Evolutionary conservation across 148 eudicot genomes (phyloP).

Genomic region (Nyssa sinensis): DNA sequence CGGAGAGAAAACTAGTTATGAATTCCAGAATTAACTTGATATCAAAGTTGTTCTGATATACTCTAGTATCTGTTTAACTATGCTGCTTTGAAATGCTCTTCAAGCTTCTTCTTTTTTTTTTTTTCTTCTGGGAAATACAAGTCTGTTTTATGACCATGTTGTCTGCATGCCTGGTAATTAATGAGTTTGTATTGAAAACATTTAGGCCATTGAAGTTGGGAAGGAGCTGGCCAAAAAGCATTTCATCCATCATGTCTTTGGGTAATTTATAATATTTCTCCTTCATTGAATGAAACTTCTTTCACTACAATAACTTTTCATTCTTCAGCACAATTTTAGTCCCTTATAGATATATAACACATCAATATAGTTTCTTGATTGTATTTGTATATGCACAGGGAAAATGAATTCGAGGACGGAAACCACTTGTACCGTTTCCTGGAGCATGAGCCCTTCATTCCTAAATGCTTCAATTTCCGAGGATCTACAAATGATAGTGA

Average conservation of each 20-base stretch:
- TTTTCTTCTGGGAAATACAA: no score
- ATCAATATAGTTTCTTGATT: constrained; percentile 5
- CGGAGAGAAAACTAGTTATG: no score
- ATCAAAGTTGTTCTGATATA: not conserved
- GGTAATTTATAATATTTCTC: constrained; percentile 51
- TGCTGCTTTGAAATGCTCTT: not conserved
- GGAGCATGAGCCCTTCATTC: constrained; percentile 83
- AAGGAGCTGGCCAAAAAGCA: constrained; percentile 69
- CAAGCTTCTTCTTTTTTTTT: no score
- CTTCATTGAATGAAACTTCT: not conserved
- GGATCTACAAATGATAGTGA: constrained; percentile 66
- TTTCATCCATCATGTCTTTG: constrained; percentile 79
- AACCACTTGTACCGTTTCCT: constrained; percentile 69
- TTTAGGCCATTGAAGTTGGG: constrained; percentile 84
- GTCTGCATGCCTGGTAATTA: not conserved
- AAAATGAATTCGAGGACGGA: constrained; percentile 72
- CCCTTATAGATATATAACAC: not conserved
- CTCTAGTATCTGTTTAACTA: not conserved
- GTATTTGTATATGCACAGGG: constrained; percentile 45
- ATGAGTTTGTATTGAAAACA: no score
- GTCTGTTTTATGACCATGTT: not conserved
- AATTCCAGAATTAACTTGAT: no score
- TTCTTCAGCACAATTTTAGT: not conserved
- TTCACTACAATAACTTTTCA: no score
- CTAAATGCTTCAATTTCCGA: constrained; percentile 75